These are phyloP conservation scores for Phytophthora pistaciae DNA, from an alignment of 352 stramenopile genomes.

Conservation along the genomic window DNA sequence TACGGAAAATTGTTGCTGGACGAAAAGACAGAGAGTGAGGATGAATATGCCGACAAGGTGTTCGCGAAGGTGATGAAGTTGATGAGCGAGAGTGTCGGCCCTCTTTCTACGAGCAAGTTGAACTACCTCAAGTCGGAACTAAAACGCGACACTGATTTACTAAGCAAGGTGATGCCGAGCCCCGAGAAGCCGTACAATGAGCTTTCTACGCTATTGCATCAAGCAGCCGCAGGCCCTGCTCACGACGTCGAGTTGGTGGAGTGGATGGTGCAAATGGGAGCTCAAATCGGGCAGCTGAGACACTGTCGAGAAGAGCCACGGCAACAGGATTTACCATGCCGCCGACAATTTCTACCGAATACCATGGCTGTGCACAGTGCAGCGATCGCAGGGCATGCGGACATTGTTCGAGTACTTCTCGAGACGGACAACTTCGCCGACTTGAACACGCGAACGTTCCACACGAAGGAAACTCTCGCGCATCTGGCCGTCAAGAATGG, in stretches of 20 bases:
- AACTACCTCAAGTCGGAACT: neutral
- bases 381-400: conserved; percentile 18
- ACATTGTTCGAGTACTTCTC: conserved; percentile 32
- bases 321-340: neutral
- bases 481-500: conserved; percentile 33
- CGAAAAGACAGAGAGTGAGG: neutral
- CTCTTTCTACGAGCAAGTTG: neutral
- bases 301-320: conserved; percentile 8
- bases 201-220: neutral
- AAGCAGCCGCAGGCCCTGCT: neutral
- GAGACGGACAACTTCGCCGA: conserved; percentile 30
- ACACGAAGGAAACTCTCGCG: conserved; percentile 31
- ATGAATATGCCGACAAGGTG: neutral
- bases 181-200: neutral
- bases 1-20: conserved; percentile 7
- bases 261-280: neutral
- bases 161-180: neutral
- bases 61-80: neutral
- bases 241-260: neutral
- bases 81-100: neutral
- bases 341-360: conserved; percentile 9
- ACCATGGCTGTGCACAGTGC: conserved; percentile 31
- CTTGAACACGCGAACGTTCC: conserved; percentile 32
- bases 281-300: conserved; percentile 4
- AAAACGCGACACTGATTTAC: neutral